These are phyloP conservation scores for Phytophthora tubulina DNA, from an alignment of 352 stramenopile genomes.

Conservation along the genomic window DNA sequence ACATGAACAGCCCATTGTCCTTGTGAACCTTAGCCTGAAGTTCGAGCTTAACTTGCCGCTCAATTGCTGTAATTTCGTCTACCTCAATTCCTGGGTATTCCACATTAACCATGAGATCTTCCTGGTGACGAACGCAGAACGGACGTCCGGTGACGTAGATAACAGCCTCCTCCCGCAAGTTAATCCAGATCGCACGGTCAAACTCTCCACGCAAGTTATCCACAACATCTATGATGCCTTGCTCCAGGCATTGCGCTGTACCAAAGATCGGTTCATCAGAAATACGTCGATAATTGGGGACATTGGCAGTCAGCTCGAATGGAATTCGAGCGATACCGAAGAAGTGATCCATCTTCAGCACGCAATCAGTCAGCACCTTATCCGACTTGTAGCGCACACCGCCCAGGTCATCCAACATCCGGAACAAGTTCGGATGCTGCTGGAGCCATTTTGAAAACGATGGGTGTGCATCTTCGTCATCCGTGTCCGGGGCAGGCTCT, in stretches of 20 bases:
- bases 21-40: conserved; percentile 79
- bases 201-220: conserved; percentile 61
- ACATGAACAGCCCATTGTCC: conserved; percentile 85
- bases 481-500: conserved; percentile 21
- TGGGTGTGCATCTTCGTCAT: conserved; percentile 37
- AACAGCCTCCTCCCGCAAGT: conserved; percentile 92
- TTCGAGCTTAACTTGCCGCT: conserved; percentile 87
- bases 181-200: conserved; percentile 90
- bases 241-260: conserved; percentile 80
- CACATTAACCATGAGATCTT: conserved; percentile 89
- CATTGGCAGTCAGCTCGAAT: conserved; percentile 68
- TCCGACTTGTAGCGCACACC: conserved; percentile 86
- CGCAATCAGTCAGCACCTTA: conserved; percentile 80
- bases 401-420: conserved; percentile 78
- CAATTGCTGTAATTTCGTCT: conserved; percentile 88
- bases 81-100: conserved; percentile 92
- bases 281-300: conserved; percentile 91
- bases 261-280: conserved; percentile 87
- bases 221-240: conserved; percentile 77
- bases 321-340: conserved; percentile 79
- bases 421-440: conserved; percentile 76
- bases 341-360: conserved; percentile 93
- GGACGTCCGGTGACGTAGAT: conserved; percentile 90
- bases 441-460: conserved; percentile 90
- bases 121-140: conserved; percentile 85